Evolutionary conservation across 306 rosid species (phyloP), one percentile per base, ranked within the genome.

Genomic region (Prinsepia uniflora): DNA sequence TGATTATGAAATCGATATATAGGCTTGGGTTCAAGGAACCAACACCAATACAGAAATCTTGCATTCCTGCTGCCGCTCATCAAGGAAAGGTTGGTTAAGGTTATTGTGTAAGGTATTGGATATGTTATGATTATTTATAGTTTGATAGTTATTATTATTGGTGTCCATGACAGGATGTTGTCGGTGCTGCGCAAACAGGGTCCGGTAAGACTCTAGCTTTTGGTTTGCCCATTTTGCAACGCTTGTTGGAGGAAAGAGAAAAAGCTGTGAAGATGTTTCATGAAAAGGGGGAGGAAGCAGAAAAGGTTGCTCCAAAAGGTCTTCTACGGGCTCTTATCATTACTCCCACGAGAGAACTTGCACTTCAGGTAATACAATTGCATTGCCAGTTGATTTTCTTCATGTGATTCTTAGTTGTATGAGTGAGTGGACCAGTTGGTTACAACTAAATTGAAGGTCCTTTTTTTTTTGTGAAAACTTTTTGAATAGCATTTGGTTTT

Each of bases 171-270:
- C 86, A 94, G 99, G 99, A 94, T 73, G 88, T 94, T 83, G 69
- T 91, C 74, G 99, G 99, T 77, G 99, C 99, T 67, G 96, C 99
- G 0, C 95, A 89, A 88, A 94, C 99, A 24, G 97, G 99, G 70
- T 94, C 96, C 18, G 99, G 99, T 52, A 94, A 94, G 82, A 94
- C 99, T 24, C 87, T 94, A 68, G 96, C 99, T 14, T 94, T 94
- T 89, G 99, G 99, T 78, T 82, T 94, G 82, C 99, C 99, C 46
- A 94, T 94, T 82, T 84, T 94, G 77, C 99, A 94, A 79, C 97
- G 96, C 39, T 79, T 94, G 68, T 79, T 94, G 70, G 99, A 94
- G 70, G 99, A 94, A 85, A 81, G 68, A 45, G 99, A 91, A 65
- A 94, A 91, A 70, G 84, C 85, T 56, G 77, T 60, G 63, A 91